These are phyloP conservation scores for Microdochium bolleyi DNA, from an alignment of 2,329 filamentous ascomycete species.

Conservation along the genomic window DNA sequence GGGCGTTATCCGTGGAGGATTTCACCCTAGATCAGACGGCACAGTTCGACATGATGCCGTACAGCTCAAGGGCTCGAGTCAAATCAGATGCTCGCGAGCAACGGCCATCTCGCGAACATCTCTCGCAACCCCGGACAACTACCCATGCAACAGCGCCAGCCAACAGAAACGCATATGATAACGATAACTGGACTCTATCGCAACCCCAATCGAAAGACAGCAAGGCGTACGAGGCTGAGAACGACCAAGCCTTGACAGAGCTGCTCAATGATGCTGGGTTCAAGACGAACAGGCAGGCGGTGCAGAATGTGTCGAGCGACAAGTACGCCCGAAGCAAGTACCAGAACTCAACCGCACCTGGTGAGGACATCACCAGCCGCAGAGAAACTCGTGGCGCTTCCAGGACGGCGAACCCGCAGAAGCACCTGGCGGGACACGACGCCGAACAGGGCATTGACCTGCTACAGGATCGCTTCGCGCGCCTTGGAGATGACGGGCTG, in stretches of 20 bases:
- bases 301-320: neutral
- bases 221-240: neutral
- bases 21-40: neutral
- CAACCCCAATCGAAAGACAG: neutral
- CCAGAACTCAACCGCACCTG: neutral
- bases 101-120: neutral
- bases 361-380: neutral
- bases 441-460: conserved; percentile 33
- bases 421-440: conserved; percentile 10
- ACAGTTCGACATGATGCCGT: neutral
- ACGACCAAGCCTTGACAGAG: neutral
- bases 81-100: neutral
- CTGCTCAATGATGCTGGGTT: neutral
- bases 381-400: neutral
- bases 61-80: neutral
- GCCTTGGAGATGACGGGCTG: conserved; percentile 27
- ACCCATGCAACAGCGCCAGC: neutral
- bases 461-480: conserved; percentile 34
- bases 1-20: neutral
- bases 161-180: neutral
- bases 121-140: neutral
- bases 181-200: neutral
- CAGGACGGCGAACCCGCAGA: conserved; percentile 10
- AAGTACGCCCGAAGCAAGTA: neutral
- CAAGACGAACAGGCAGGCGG: neutral